These are phyloP conservation scores for Coemansia brasiliensis DNA, from an alignment of 192 early-diverging fungal species.

Conservation along the genomic window DNA sequence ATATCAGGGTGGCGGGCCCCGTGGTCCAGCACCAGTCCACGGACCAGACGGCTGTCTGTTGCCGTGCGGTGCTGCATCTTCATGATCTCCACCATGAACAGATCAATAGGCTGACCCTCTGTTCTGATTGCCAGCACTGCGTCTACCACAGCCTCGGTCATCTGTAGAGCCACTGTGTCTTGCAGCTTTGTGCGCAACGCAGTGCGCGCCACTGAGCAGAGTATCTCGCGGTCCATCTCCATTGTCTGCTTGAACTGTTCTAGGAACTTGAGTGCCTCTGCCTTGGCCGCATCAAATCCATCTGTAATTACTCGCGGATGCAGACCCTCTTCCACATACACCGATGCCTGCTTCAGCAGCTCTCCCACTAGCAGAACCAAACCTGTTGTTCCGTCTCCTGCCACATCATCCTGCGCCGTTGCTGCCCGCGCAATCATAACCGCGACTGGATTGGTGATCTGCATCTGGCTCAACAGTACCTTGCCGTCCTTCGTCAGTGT, in stretches of 20 bases:
- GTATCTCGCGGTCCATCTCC: slow-evolving; percentile 85
- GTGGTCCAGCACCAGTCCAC: slow-evolving; percentile 97
- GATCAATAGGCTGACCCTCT: slow-evolving; percentile 86
- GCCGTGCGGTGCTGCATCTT: slow-evolving; percentile 99
- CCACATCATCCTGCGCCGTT: slow-evolving; percentile 98
- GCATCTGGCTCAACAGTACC: slow-evolving; percentile 98
- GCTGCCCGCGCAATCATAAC: slow-evolving; percentile 99
- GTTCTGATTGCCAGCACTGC: slow-evolving; percentile 85
- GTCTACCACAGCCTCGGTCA: slow-evolving; percentile 97
- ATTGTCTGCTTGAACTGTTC: slow-evolving; percentile 79
- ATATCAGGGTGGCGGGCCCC: slow-evolving; percentile 99
- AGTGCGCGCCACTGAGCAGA: slow-evolving; percentile 89
- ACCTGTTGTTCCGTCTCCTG: slow-evolving; percentile 97
- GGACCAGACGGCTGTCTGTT: slow-evolving; percentile 92
- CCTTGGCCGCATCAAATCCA: slow-evolving; percentile 96
- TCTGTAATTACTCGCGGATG: slow-evolving; percentile 95
- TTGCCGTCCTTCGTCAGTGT: slow-evolving; percentile 99
- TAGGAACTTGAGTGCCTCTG: slow-evolving; percentile 91
- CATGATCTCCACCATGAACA: slow-evolving; percentile 99
- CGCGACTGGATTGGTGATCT: slow-evolving; percentile 99
- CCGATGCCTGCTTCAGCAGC: slow-evolving; percentile 93
- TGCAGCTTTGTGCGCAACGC: slow-evolving; percentile 95
- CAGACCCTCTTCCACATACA: slow-evolving; percentile 92
- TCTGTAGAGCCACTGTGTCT: slow-evolving; percentile 81
- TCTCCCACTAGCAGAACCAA: slow-evolving; percentile 97